These are phyloP conservation scores for Calocybe indica DNA, from an alignment of 768 basidiomycete species.

Conservation along the genomic window DNA sequence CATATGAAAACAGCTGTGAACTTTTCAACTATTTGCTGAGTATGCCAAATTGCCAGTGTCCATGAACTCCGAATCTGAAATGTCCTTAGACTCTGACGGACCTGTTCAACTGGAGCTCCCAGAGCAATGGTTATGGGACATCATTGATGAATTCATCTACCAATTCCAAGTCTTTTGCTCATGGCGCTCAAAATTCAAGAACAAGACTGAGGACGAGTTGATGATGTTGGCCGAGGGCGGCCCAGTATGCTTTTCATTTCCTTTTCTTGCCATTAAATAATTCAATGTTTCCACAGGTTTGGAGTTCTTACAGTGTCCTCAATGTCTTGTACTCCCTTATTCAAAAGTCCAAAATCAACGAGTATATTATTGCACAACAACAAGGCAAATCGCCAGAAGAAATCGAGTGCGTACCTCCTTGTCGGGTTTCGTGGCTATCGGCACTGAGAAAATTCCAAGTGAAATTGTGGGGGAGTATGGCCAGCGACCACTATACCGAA, in stretches of 20 bases:
- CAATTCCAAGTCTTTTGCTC: conserved; percentile 96
- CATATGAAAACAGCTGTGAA: conserved; percentile 97
- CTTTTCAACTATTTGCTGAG: conserved; percentile 97
- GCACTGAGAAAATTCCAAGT: conserved; percentile 28
- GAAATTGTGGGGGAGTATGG: conserved; percentile 92
- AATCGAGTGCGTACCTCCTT: conserved; percentile 57
- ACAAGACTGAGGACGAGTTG: conserved; percentile 88
- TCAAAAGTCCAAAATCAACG: conserved; percentile 94
- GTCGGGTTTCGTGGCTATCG: not conserved
- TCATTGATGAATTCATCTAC: conserved; percentile 96
- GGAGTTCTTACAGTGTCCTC: conserved; percentile 97
- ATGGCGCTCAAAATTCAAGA: conserved; percentile 80
- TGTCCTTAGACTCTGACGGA: conserved; percentile 74
- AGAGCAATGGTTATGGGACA: conserved; percentile 98
- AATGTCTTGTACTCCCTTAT: conserved; percentile 98
- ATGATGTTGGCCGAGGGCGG: conserved; percentile 71
- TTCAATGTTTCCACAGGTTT: conserved; percentile 49
- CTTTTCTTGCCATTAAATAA: not conserved
- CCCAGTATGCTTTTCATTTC: conserved; percentile 34
- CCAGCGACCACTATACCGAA: conserved; percentile 81
- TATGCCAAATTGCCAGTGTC: conserved; percentile 26
- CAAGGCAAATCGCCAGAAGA: conserved; percentile 79
- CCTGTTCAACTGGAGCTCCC: conserved; percentile 92
- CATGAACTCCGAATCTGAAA: not conserved
- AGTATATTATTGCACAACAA: conserved; percentile 81